Evolutionary conservation across 2,329 filamentous ascomycete genomes (phyloP).

Genomic region (Colletotrichum higginsianum): DNA sequence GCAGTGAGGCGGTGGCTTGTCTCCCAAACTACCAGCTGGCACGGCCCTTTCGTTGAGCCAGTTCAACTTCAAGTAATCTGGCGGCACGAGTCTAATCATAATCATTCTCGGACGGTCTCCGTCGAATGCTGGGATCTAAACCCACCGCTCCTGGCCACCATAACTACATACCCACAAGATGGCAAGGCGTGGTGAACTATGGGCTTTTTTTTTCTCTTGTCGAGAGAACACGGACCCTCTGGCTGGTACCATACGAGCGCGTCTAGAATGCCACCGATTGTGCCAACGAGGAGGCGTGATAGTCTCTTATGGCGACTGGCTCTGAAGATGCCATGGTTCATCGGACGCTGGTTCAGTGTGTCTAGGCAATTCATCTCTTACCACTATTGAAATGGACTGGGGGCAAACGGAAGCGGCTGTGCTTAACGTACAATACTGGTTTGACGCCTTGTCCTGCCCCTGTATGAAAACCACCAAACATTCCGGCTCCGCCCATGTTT

Average conservation of each 20-base stretch:
- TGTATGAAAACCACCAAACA: neutral
- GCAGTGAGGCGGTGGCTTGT: neutral
- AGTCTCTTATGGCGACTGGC: too few relatives aligned
- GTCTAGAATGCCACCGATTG: neutral
- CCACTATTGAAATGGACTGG: neutral
- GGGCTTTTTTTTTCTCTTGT: too few relatives aligned
- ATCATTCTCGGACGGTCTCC: neutral
- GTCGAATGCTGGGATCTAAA: neutral
- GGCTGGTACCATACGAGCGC: neutral
- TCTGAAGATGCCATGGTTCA: neutral
- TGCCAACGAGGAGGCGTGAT: too few relatives aligned
- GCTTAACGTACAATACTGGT: neutral
- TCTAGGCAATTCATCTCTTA: neutral
- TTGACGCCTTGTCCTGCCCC: neutral
- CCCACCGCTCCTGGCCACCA: neutral
- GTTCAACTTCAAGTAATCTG: neutral
- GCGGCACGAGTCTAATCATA: neutral
- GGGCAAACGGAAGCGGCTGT: neutral
- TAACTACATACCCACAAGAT: neutral
- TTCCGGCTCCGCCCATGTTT: neutral
- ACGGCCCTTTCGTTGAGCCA: neutral
- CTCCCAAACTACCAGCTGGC: neutral
- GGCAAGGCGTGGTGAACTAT: neutral
- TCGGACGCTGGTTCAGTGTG: neutral
- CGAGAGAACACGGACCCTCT: neutral